A percentile compares a stretch with the other conserved stretches of the same genome.
Conservation (phyloP, 2,329 filamentous ascomycete genomes). For the Calonectria naviculata region DNA sequence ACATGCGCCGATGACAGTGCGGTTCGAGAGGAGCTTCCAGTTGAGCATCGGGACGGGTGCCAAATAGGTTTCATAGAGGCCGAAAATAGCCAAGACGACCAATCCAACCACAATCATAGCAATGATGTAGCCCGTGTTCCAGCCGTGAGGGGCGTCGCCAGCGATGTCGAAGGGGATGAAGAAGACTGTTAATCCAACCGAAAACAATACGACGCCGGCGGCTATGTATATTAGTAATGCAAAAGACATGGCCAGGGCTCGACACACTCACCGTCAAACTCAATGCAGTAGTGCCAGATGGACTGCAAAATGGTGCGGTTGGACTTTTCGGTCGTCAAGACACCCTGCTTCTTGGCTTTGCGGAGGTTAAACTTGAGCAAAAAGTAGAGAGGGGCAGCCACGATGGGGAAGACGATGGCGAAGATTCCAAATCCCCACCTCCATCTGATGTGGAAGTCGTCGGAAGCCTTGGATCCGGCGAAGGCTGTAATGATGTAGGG, state of each 20-base stretch:
- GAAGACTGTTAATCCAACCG: conserved; percentile 62
- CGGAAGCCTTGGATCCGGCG: conserved; percentile 41
- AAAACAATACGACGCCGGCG: conserved; percentile 62
- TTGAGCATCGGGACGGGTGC: conserved; percentile 69
- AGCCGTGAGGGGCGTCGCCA: conserved; percentile 52
- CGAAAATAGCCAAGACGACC: conserved; percentile 61
- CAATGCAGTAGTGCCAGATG: conserved; percentile 41
- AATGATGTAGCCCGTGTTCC: conserved; percentile 62
- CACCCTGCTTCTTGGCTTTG: conserved; percentile 64
- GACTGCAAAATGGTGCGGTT: conserved; percentile 58
- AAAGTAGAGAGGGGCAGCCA: conserved; percentile 68
- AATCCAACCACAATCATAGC: conserved; percentile 68
- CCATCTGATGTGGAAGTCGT: conserved; percentile 36
- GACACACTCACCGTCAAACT: conserved; percentile 28
- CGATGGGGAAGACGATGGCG: conserved; percentile 70
- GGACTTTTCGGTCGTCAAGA: conserved; percentile 50
- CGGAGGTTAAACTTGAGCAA: conserved; percentile 66
- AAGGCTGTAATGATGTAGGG: conserved; percentile 60
- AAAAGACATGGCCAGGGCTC: too few species aligned
- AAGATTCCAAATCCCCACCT: conserved; percentile 67
- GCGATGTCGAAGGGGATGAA: conserved; percentile 70
- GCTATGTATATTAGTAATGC: background rate
- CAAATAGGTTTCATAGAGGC: conserved; percentile 65
- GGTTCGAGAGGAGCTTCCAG: conserved; percentile 58
- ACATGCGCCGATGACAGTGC: conserved; percentile 61